These are phyloP conservation scores for Heterococcus sp. DNA, from an alignment of 108 stramenopile genomes.

Conservation along the genomic window DNA sequence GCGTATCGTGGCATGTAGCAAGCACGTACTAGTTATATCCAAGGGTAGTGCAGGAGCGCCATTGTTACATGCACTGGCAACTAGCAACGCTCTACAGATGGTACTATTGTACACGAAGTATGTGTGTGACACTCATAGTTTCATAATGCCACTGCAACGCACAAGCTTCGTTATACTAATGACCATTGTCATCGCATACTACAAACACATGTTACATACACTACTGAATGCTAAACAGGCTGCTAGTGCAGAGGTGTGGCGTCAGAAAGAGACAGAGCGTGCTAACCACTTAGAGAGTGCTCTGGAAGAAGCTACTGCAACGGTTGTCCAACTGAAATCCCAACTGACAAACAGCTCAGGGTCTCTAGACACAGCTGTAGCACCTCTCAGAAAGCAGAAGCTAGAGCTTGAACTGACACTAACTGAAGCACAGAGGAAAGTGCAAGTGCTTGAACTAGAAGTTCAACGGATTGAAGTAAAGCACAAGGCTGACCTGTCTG, in stretches of 20 bases:
- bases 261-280: slow-evolving; percentile 19
- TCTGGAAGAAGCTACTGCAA: neutral
- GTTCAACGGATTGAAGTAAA: neutral
- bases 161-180: neutral
- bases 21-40: too few species aligned
- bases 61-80: neutral
- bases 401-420: slow-evolving; percentile 5
- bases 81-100: neutral
- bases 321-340: slow-evolving; percentile 16
- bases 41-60: too few species aligned
- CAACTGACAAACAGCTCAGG: slow-evolving; percentile 5
- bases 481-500: slow-evolving; percentile 13
- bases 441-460: neutral
- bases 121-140: neutral
- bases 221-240: slow-evolving; percentile 6
- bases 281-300: slow-evolving; percentile 9
- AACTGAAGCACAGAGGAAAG: neutral
- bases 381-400: slow-evolving; percentile 9
- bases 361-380: neutral
- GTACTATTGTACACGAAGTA: neutral
- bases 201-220: neutral
- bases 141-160: neutral
- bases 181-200: neutral
- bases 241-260: slow-evolving; percentile 9
- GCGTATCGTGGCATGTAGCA: too few species aligned